phyloP scores from a whole-genome alignment of 148 eudicot species.

The Polygonum aviculare region DNA sequence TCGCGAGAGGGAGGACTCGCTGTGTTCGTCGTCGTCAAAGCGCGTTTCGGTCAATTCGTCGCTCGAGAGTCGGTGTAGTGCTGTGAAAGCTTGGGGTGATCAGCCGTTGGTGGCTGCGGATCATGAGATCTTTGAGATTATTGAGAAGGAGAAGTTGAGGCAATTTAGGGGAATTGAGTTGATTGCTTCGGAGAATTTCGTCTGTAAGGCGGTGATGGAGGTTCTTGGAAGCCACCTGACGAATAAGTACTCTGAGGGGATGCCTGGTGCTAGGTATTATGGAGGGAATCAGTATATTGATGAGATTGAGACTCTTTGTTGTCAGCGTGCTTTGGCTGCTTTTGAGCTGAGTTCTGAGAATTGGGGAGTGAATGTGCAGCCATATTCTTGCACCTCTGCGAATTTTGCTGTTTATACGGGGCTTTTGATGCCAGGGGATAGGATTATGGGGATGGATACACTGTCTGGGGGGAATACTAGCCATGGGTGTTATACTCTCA shows the following conservation, averaged over 20 bases:
- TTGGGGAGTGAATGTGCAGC: conserved; percentile 98
- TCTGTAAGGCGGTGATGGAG: conserved; percentile 80
- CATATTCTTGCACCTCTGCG: conserved; percentile 83
- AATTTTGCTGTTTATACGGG: conserved; percentile 92
- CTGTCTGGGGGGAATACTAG: conserved; percentile 83
- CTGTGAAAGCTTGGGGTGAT: conserved; percentile 65
- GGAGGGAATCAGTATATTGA: conserved; percentile 84
- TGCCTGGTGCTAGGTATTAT: conserved; percentile 85
- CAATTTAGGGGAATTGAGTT: conserved; percentile 76
- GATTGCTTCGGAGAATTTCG: conserved; percentile 96
- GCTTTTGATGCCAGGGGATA: conserved; percentile 61
- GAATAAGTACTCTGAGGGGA: conserved; percentile 85
- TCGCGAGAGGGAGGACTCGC: conserved; percentile 58
- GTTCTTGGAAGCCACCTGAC: conserved; percentile 81
- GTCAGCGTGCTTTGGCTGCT: conserved; percentile 73
- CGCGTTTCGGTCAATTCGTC: conserved; percentile 31
- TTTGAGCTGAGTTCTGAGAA: conserved; percentile 48
- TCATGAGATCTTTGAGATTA: conserved; percentile 57
- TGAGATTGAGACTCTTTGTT: conserved; percentile 68
- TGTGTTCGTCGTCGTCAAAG: conserved; percentile 36
- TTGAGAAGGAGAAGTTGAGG: conserved; percentile 75
- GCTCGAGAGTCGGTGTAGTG: conserved; percentile 38
- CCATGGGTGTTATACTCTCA: conserved; percentile 80
- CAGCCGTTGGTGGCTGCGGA: conserved; percentile 55
- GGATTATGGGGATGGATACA: conserved; percentile 93